Base-by-base conservation (phyloP, 2,329 filamentous ascomycete species). In the Rasamsonia emersonii region DNA sequence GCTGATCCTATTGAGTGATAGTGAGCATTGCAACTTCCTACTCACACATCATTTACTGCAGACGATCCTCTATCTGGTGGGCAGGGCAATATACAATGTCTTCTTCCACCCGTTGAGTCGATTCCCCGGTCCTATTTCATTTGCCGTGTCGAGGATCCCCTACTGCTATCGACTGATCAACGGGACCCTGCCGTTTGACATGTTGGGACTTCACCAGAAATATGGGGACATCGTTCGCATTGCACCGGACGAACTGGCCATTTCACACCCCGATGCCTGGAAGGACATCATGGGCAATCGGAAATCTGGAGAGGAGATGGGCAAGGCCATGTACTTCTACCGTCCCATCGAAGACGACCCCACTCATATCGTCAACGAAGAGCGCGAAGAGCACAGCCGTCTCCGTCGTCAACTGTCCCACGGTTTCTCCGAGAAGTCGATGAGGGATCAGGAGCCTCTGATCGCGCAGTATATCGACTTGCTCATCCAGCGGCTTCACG, bases 361-460 rank as follows among this genome's bases (percentile, higher is more conserved):
- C 9, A n/a, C 23, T 2, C 37, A 39, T 18, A 40, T 51, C 18
- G 33, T 51, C 6, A 39, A 29, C 15, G 30, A 37, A 23, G 31
- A 42, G 19, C 44, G 42, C 29, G 42, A 39, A 16, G 37, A 45
- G 28, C 55, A 59, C 31, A 29, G 37, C 8, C 39, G 46, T 3
- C 35, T 47, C 15, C 52, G 61, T 13, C 44, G 51, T 0, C 37
- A 55, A 2, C 33, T 68, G 5, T 45, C 54, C 0, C 53, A 59
- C 33, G 61, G 56, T 0, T 67, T 68, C 38, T 64, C 62, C 0
- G 63, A 67, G 25, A 55, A 53, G 28, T 56, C 59, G 2, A 31
- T 69, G 10, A 44, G 45, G 4, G 53, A 56, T 9, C 64, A 64
- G 35, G 61, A 61, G 32, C 34, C 44, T 1, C 42, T 57, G n/a